A percentile compares a stretch with the other conserved stretches of the same genome.
Conservation (phyloP, 805 yeast genomes). For the Jamesozyma rosinii region DNA sequence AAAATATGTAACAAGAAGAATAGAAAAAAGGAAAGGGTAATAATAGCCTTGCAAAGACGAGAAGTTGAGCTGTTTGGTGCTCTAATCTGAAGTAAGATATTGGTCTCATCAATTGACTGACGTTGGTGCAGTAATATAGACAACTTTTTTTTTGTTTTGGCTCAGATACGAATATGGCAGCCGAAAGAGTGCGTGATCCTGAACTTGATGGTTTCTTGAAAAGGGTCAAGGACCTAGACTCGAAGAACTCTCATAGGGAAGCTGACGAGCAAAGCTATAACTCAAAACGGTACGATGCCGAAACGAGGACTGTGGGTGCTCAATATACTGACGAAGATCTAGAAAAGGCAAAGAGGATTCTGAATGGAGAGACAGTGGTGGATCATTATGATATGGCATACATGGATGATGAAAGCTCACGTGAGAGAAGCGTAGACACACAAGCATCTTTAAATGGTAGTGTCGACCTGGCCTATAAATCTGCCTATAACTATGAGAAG, state of each 20-base stretch:
- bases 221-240: constrained; percentile 24
- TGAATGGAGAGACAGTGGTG: background rate
- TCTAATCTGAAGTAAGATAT: no score
- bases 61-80: no score
- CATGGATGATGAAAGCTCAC: background rate
- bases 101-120: no score
- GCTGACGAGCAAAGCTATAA: background rate
- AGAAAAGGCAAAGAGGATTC: constrained; percentile 1
- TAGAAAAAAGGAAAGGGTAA: no score
- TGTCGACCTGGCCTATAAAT: constrained; percentile 15
- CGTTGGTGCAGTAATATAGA: no score
- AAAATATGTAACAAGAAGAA: no score
- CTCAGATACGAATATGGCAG: no score
- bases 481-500: constrained; percentile 28
- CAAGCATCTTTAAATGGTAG: background rate
- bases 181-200: constrained; percentile 8
- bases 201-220: constrained; percentile 20
- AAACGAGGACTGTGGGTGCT: background rate
- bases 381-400: no score
- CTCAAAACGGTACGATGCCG: background rate
- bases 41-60: no score
- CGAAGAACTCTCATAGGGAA: background rate
- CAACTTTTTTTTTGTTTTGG: no score
- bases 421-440: background rate
- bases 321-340: constrained; percentile 1